phyloP scores from a whole-genome alignment of 1,139 yeast genomes.

The Kodamaea suecica region DNA sequence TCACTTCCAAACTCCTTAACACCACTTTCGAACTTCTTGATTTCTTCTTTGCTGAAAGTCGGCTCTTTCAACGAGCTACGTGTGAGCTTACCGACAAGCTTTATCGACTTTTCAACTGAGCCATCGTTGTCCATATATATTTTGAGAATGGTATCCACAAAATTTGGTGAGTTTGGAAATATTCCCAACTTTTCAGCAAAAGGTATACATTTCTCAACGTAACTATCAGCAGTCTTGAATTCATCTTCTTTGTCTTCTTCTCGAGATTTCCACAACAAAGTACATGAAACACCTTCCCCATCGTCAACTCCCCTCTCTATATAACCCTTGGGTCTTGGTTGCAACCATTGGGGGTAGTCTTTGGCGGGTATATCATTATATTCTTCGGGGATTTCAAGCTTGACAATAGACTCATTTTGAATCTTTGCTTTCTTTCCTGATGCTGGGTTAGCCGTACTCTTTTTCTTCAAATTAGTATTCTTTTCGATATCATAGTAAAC shows the following conservation, averaged over 20 bases:
- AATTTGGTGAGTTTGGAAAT: constrained; percentile 62
- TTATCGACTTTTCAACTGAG: constrained; percentile 46
- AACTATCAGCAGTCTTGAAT: constrained; percentile 47
- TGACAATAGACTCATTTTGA: constrained; percentile 20
- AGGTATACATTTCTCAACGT: constrained; percentile 52
- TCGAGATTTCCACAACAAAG: constrained; percentile 64
- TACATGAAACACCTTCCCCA: constrained; percentile 51
- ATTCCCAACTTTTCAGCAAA: constrained; percentile 47
- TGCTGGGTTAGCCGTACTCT: constrained; percentile 12
- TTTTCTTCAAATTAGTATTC: constrained; percentile 17
- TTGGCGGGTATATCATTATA: constrained; percentile 37
- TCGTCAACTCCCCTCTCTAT: constrained; percentile 82
- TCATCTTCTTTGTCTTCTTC: constrained; percentile 30
- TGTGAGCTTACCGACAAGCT: constrained; percentile 41
- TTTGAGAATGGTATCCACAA: constrained; percentile 67
- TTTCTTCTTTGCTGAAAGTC: constrained; percentile 61
- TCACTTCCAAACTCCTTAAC: constrained; percentile 77
- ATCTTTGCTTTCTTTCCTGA: constrained; percentile 17
- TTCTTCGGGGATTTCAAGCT: constrained; percentile 47
- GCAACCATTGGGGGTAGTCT: constrained; percentile 72
- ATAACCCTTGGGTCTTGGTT: constrained; percentile 75
- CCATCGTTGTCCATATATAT: constrained; percentile 53
- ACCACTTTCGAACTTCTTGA: constrained; percentile 69
- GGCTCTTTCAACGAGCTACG: constrained; percentile 71
- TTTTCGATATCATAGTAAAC: constrained; percentile 57